A percentile compares a stretch with the other conserved stretches of the same genome.
These are phyloP conservation scores for Candida vartiovaarae DNA, from an alignment of 805 yeast species.

Conservation along the genomic window DNA sequence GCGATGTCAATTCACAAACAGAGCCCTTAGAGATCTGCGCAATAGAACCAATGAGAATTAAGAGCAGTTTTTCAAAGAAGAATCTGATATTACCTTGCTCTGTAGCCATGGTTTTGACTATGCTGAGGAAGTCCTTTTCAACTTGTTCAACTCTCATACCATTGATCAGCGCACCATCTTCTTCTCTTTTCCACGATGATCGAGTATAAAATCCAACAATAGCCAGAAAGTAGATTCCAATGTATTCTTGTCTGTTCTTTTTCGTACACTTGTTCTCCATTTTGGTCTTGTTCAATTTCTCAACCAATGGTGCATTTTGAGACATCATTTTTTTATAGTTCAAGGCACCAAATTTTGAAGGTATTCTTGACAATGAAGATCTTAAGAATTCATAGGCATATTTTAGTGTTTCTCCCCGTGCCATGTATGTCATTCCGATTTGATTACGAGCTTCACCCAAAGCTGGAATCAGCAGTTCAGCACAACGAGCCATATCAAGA, in stretches of 20 bases:
- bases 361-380: constrained; percentile 36
- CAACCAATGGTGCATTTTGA: constrained; percentile 21
- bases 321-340: constrained; percentile 30
- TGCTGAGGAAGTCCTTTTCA: constrained; percentile 28
- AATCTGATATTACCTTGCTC: constrained; percentile 8
- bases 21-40: constrained; percentile 13
- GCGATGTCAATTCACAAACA: constrained; percentile 11
- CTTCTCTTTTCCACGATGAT: constrained; percentile 27
- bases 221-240: constrained; percentile 25
- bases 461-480: constrained; percentile 55
- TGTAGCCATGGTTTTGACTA: constrained; percentile 12
- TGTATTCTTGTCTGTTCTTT: constrained; percentile 13
- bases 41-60: constrained; percentile 33
- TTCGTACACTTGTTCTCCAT: constrained; percentile 6
- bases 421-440: constrained; percentile 49
- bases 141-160: constrained; percentile 25
- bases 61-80: constrained; percentile 27
- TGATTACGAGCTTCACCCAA: constrained; percentile 62
- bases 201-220: constrained; percentile 39
- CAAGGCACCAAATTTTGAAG: constrained; percentile 30
- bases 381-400: constrained; percentile 40
- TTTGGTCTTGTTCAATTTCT: constrained; percentile 22
- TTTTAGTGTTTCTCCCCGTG: constrained; percentile 7
- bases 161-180: constrained; percentile 20
- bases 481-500: constrained; percentile 40